Evolutionary conservation across 108 stramenopile species (phyloP), one percentile per base, ranked within the genome.

Genomic region (Aurantiochytrium sp.): DNA sequence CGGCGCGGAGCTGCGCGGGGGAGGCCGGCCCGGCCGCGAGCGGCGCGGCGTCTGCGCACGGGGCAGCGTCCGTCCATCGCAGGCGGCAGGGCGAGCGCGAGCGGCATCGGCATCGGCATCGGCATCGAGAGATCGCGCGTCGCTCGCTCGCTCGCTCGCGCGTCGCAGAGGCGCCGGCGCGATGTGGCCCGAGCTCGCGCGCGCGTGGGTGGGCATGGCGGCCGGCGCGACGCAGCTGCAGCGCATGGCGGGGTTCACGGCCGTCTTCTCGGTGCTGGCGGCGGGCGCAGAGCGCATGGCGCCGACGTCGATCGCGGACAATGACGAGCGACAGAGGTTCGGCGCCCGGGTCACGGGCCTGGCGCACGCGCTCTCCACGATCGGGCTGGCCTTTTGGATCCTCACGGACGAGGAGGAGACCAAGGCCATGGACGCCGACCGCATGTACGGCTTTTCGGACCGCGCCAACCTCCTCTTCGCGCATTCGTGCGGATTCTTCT

Each of bases 361-460:
- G 10, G 23, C 28, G 19, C 76, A 83, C 49, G 76, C 76, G 12
- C 49, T 83, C 23, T 47, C 76, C 12, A 53, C 25, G 23, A 53
- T 47, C 23, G 45, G 49, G 45, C n/a, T 47, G 0, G 45, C 49
- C 19, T 53, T 83, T 35, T 47, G 76, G 49, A 53, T 83, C n/a
- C 45, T 83, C 51, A 23, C 51, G 16, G 51, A 47, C n/a, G 25
- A 21, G 49, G 51, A 83, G 51, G 76, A 83, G 51, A 53, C 49
- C n/a, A 23, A 53, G 3, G 10, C 6, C 49, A 83, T 53, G 49
- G 23, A 83, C 12, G 49, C n/a, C 43, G 76, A 83, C 76, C 76
- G 23, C 76, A 47, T 83, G 76, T 83, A 83, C 51, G 76, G 76
- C n/a, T 83, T 83, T 53, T 83, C 76, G 4, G 51, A 83, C 28